phyloP scores from a whole-genome alignment of 2,329 filamentous ascomycete species.

The Ophiostoma sp. region DNA sequence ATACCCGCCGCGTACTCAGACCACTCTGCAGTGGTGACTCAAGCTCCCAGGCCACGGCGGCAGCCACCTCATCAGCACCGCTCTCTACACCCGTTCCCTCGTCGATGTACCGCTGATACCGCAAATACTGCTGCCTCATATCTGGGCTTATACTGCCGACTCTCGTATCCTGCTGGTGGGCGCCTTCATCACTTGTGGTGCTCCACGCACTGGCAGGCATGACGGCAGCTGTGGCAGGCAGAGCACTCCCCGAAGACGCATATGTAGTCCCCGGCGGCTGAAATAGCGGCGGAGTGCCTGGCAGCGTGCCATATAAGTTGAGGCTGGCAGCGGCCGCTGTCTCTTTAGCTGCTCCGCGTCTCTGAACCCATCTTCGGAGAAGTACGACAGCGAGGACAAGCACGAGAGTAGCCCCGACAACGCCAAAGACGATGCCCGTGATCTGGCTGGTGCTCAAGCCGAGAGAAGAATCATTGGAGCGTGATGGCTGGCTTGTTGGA shows the following conservation, averaged over 20 bases:
- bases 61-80: neutral
- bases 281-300: neutral
- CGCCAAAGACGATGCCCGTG: neutral
- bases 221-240: neutral
- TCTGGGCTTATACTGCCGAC: constrained; percentile 36
- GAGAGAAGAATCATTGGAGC: neutral
- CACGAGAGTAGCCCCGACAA: neutral
- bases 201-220: neutral
- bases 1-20: constrained; percentile 25
- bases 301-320: neutral
- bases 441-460: neutral
- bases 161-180: neutral
- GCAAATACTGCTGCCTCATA: constrained; percentile 16
- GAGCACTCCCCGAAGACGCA: neutral
- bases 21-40: constrained; percentile 24
- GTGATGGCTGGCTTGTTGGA: neutral
- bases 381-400: neutral
- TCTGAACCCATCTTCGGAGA: neutral
- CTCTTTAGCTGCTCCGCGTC: neutral
- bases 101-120: constrained; percentile 28
- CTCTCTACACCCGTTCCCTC: neutral
- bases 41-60: neutral
- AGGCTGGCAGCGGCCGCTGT: neutral
- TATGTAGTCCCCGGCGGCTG: neutral
- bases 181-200: neutral